Evolutionary conservation across 805 yeast genomes (phyloP), one percentile per base, ranked within the genome.

Genomic region (Ogataea thermomethanolica): DNA sequence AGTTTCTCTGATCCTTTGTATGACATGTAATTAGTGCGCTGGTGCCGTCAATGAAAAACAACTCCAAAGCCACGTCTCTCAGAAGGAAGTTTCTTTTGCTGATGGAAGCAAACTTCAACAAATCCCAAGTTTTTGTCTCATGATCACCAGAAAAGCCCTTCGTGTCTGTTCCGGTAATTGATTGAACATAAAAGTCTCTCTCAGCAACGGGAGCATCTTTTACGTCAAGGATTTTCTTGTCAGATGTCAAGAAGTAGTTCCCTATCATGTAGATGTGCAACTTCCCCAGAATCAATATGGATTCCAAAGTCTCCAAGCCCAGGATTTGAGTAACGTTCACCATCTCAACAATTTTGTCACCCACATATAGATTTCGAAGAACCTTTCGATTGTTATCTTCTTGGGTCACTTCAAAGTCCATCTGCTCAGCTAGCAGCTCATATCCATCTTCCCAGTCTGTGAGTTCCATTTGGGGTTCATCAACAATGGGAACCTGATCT

Each of bases 51-150:
- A 73, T 71, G 57, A 86, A 84, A 46, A 85, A 80, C 53, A 87
- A 61, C 54, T 88, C 96, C 25, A 87, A 55, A 0, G 93, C 95
- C 32, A 84, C 84, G 59, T 87, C 95, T 40, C 95, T 65, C 11
- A 88, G 65, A 13, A 88, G 59, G 52, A 87, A 88, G 27, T 83
- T 87, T 37, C 95, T 64, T 47, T 84, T 85, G 3, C 88, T 78
- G 9, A 82, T 76, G 4, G 83, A 78, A 0, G 78, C 74, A 13
- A 89, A 54, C 31, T 74, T 75, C 5, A 67, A 67, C 14, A 84
- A 50, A 17, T 74, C 70, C 93, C 95, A 86, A 10, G 70, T 62
- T 45, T 71, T 71, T 1, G 76, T 74, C 10, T 67, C 56, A 50
- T 81, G 85, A 1, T 59, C 46, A 12, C 45, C 44, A 8, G 37